Conservation (phyloP, 1,284 basidiomycete species). For the Austroboletus niveus region DNA sequence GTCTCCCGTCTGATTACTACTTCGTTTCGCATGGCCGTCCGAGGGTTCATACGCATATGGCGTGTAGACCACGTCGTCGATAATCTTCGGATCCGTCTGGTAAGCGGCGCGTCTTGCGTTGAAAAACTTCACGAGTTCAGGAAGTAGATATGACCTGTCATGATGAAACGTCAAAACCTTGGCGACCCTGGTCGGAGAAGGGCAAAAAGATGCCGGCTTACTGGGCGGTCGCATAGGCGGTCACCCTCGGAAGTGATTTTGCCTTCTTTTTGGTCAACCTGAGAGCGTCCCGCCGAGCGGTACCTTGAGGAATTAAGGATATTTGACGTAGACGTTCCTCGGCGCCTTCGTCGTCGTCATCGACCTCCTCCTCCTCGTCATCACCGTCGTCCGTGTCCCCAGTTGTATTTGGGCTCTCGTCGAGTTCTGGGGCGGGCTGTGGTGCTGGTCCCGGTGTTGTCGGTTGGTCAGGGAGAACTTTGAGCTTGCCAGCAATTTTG, state of each 20-base stretch:
- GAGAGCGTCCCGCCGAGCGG: constrained; percentile 87
- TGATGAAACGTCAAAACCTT: background rate
- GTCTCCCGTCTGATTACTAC: constrained; percentile 48
- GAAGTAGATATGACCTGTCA: constrained; percentile 83
- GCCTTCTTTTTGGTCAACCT: constrained; percentile 92
- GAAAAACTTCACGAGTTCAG: constrained; percentile 86
- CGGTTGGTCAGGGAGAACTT: constrained; percentile 91
- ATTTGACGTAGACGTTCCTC: constrained; percentile 86
- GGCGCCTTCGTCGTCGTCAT: constrained; percentile 61
- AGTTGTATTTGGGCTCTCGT: constrained; percentile 50
- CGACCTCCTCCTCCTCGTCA: constrained; percentile 68
- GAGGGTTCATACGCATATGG: constrained; percentile 69
- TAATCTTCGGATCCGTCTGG: constrained; percentile 77
- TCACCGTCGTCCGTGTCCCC: constrained; percentile 75
- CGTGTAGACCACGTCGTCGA: constrained; percentile 83
- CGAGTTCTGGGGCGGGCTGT: constrained; percentile 36
- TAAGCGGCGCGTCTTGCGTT: constrained; percentile 79
- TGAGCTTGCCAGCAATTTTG: constrained; percentile 84
- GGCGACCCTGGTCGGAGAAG: background rate
- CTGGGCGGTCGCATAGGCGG: constrained; percentile 93
- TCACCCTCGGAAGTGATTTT: constrained; percentile 90
- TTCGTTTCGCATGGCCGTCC: constrained; percentile 26
- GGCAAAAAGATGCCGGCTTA: constrained; percentile 36
- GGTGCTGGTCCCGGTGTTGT: constrained; percentile 74
- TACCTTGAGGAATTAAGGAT: constrained; percentile 90